Evolutionary conservation across 306 rosid species (phyloP), one percentile per base, ranked within the genome.

Genomic region (Prunus mume): DNA sequence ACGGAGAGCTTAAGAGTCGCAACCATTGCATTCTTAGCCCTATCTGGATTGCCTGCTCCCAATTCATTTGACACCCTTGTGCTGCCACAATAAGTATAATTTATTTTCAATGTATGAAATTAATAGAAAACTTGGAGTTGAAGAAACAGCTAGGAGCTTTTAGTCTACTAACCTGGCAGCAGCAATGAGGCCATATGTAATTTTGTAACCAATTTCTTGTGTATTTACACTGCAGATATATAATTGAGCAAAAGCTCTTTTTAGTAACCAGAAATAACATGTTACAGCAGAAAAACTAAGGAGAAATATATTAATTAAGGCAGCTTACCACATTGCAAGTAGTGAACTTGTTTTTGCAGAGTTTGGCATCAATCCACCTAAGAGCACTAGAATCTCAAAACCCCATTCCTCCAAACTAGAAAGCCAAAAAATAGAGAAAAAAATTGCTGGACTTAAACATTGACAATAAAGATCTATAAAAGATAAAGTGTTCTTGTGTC

Each of bases 361-460:
- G 78, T 91, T 81, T 51, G 94, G 91, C 83, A 89, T 52, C 63
- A 91, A 58, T 83, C 97, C 98, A 34, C 95, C 91, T 74, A 94
- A 83, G 76, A 94, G 76, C 73, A 91, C 96, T 79, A 94, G 72
- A 84, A 89, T 78, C 83, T 94, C 98, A 22, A 94, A 91, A 43
- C 91, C 98, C 96, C 97, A 91, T 57, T 87, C 86, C 88, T 91
- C 98, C 93, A 91, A 89, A 82, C 98, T 94, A 67, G 78, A 82
- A 87, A 66, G 18, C 77, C 20, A 24, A 54, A 45, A 9, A 68
- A 14, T 22, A 65, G 8, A 13, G 32, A 12, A 7, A 38, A 8
- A 20, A 19, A 25, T 19, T 6, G 24, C 41, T 34, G 9, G 43
- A 47, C 9, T 6, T 30, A 10, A 52, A 49, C 64, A 38, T 57